Evolutionary conservation across 169 alveolate species (phyloP).

Genomic region (Toxoplasma gondii): DNA sequence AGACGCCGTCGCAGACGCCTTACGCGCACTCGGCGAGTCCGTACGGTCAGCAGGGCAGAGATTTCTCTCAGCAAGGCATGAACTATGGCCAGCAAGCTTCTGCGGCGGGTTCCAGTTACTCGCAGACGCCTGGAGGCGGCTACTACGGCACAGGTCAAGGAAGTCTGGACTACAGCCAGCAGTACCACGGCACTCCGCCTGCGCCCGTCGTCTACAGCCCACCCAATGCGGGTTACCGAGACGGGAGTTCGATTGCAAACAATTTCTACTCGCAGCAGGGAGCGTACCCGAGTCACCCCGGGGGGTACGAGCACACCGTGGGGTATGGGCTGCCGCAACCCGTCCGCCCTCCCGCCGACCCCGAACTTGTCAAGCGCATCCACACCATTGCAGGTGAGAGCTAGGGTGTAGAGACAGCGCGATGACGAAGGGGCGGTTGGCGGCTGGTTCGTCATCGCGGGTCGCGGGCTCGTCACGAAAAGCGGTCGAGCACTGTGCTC

Average conservation of each 20-base stretch:
- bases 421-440: too few relatives aligned
- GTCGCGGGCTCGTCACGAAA: not conserved
- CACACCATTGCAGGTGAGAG: slow-evolving; percentile 50
- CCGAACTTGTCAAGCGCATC: slow-evolving; percentile 53
- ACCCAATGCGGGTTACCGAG: not conserved
- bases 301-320: not conserved
- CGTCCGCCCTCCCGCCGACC: slow-evolving; percentile 37
- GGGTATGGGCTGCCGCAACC: not conserved
- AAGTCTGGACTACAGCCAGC: not conserved
- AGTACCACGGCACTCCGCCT: not conserved
- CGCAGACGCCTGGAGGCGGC: not conserved
- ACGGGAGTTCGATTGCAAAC: not conserved
- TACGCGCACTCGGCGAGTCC: not conserved
- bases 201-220: not conserved
- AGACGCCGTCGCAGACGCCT: not conserved
- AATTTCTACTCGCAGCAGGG: not conserved
- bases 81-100: not conserved
- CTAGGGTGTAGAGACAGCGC: too few relatives aligned
- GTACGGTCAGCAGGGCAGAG: not conserved
- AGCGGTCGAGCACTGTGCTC: not conserved
- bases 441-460: not conserved
- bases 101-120: not conserved
- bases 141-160: not conserved
- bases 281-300: not conserved
- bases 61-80: not conserved